Conservation (phyloP, 129 eudicot species). For the Silybum marianum region DNA sequence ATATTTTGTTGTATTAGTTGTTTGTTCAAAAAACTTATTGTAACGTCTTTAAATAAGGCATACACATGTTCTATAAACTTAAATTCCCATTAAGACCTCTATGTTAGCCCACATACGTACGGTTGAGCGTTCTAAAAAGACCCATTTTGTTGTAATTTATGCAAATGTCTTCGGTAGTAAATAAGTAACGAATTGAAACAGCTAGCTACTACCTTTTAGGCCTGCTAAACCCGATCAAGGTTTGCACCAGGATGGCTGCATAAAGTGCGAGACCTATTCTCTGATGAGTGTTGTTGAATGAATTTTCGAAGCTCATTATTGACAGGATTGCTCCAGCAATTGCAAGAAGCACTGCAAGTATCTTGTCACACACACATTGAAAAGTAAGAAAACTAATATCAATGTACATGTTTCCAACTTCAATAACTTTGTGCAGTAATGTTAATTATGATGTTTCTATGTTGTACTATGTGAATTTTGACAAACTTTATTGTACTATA, state of each 20-base stretch:
- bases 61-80: too few species aligned
- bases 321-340: constrained; percentile 66
- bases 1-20: too few species aligned
- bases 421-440: not conserved
- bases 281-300: constrained; percentile 67
- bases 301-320: constrained; percentile 60
- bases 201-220: constrained; percentile 58
- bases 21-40: too few species aligned
- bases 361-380: constrained; percentile 36
- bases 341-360: constrained; percentile 58
- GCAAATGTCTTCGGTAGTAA: not conserved
- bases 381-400: constrained; percentile 5
- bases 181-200: not conserved
- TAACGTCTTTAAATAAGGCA: too few species aligned
- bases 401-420: not conserved
- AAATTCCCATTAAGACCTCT: not conserved
- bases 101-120: too few species aligned
- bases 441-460: constrained; percentile 12
- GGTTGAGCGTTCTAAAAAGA: not conserved
- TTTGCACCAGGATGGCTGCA: constrained; percentile 58
- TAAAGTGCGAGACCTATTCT: constrained; percentile 71
- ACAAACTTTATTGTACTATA: constrained; percentile 1
- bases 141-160: not conserved
- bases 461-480: not conserved
- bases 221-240: constrained; percentile 53